Evolutionary conservation across 192 early-diverging fungal species (phyloP), one percentile per base, ranked within the genome.

Genomic region (Podochytrium sp.): DNA sequence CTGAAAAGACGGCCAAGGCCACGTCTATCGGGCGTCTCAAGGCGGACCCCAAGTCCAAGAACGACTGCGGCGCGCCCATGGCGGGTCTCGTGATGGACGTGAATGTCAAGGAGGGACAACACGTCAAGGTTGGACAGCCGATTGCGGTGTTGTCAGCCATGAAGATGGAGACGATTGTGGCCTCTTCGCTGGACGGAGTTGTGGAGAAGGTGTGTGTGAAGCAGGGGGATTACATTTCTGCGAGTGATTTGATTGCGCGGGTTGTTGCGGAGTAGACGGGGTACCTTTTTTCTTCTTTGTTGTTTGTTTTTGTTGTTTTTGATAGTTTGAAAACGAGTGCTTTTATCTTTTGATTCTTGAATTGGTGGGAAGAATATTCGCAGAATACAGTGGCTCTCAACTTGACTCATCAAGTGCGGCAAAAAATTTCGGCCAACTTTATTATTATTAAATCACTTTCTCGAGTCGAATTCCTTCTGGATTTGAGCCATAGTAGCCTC

Each of bases 1-100:
- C 37, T 10, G 50, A 74, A 47, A 73, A 62, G 18, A 49, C 66
- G n/a, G 65, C 56, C 32, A 70, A 55, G 34, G 62, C 68, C 14
- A 65, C 90, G 88, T 71, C 69, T 1, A 71, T 71, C 38, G 49
- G 29, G n/a, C 53, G 88, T 80, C 60, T 76, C 57, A 91, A 91
- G 78, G 96, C 95, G 14, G 87, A 95, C 73, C 80, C 90, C 0
- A 78, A 80, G 62, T 87, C 90, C 34, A 90, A 92, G 80, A 90
- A 88, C 67, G 91, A 98, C 50, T 87, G 97, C 52, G 92, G 92
- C 3, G 95, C 95, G 6, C 96, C 96, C n/a, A 98, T 98, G 96
- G 90, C 91, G 58, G 96, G 96, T 61, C 91, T 95, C 1, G 94
- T 98, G 0, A 90, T 98, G 23, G 96, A 98, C 78, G 85, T 98